phyloP scores from a whole-genome alignment of 2,329 filamentous ascomycete genomes.

The Didymellaceae sp. region DNA sequence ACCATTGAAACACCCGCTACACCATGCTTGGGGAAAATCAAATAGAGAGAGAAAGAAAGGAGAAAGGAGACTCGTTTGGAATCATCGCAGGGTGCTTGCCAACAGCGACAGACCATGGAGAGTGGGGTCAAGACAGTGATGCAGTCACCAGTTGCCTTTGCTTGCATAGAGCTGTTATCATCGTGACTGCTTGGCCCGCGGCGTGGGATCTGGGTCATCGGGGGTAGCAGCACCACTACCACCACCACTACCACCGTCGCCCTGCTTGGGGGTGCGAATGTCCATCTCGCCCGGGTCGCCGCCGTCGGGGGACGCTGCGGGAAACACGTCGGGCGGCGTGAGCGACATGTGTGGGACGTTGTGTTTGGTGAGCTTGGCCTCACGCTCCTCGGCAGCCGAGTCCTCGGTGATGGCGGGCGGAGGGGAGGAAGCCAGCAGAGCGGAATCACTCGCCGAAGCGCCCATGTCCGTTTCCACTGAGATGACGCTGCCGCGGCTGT shows the following conservation, averaged over 20 bases:
- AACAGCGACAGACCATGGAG: too few relatives aligned
- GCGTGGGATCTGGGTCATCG: constrained; percentile 54
- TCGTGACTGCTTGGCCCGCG: constrained; percentile 21
- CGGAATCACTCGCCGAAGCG: constrained; percentile 39
- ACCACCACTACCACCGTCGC: too few relatives aligned
- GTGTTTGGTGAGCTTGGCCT: constrained; percentile 30
- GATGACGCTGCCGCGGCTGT: constrained; percentile 82
- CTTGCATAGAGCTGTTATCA: too few relatives aligned
- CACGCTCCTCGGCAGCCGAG: constrained; percentile 42
- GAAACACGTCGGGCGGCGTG: constrained; percentile 61
- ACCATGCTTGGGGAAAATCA: constrained; percentile 2
- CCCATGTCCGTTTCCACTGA: constrained; percentile 54
- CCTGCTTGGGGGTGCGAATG: constrained; percentile 50
- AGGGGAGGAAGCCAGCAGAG: constrained; percentile 45
- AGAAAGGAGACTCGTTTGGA: neutral
- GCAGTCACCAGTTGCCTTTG: too few relatives aligned
- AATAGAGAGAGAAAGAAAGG: too few relatives aligned
- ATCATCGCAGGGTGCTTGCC: neutral
- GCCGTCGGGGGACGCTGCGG: constrained; percentile 52
- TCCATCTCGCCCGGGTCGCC: constrained; percentile 50
- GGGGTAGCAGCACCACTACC: too few relatives aligned
- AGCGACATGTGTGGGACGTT: constrained; percentile 47
- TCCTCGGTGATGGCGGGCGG: constrained; percentile 53
- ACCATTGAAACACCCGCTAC: constrained; percentile 21
- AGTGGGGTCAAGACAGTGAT: too few relatives aligned